Conservation (phyloP, 179 eudicot species). For the Carnegiea gigantea region DNA sequence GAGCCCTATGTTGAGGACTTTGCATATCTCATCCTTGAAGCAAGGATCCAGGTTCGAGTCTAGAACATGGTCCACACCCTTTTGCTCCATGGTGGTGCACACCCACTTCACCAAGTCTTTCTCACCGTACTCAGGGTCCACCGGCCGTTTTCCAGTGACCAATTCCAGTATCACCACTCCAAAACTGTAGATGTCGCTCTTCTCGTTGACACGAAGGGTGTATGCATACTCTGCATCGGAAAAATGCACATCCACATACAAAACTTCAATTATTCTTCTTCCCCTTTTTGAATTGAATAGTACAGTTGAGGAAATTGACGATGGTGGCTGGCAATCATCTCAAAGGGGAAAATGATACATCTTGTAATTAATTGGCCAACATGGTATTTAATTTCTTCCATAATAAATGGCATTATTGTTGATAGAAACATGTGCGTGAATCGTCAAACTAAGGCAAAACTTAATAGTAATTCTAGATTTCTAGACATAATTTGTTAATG, state of each 20-base stretch:
- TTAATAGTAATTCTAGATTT: neutral
- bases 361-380: constrained; percentile 23
- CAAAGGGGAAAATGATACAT: neutral
- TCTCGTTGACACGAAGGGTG: constrained; percentile 78
- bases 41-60: constrained; percentile 67
- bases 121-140: constrained; percentile 74
- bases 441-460: constrained; percentile 27
- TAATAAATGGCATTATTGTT: neutral
- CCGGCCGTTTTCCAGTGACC: constrained; percentile 68
- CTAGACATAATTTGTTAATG: constrained; percentile 15
- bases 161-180: constrained; percentile 80
- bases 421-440: neutral
- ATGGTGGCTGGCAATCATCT: neutral
- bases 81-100: constrained; percentile 64
- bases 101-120: constrained; percentile 92
- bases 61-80: constrained; percentile 62
- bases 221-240: constrained; percentile 71
- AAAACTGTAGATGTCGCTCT: constrained; percentile 84
- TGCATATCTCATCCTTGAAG: constrained; percentile 70
- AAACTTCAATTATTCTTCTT: no score
- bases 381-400: constrained; percentile 16
- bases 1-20: constrained; percentile 70
- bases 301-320: neutral
- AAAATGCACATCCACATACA: no score
- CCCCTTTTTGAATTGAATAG: neutral